Evolutionary conservation across 768 basidiomycete genomes (phyloP).

Genomic region (Crucibulum laeve): DNA sequence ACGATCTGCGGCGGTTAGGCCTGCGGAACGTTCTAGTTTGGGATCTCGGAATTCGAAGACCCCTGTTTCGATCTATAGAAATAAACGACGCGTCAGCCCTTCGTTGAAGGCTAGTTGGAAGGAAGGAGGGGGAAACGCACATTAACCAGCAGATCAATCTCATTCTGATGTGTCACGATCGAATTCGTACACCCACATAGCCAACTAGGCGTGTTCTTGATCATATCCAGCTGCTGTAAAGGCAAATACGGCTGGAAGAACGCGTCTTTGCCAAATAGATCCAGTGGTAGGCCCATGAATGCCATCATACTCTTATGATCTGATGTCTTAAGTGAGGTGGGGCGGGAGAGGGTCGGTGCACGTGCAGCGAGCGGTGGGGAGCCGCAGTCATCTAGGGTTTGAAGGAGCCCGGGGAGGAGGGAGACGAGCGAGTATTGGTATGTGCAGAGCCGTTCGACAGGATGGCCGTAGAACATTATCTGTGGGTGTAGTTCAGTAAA

Average conservation of each 20-base stretch:
- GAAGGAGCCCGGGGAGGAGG: constrained; percentile 84
- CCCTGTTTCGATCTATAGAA: constrained; percentile 84
- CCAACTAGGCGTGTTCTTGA: constrained; percentile 78
- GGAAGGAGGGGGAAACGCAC: constrained; percentile 33
- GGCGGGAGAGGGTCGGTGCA: constrained; percentile 51
- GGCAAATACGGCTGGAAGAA: constrained; percentile 99
- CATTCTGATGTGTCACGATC: constrained; percentile 90
- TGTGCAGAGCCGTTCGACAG: constrained; percentile 93
- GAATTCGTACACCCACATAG: constrained; percentile 94
- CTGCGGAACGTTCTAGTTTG: constrained; percentile 70
- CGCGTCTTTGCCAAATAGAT: constrained; percentile 92
- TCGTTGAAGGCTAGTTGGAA: constrained; percentile 1
- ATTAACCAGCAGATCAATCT: constrained; percentile 88
- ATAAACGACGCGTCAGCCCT: background rate
- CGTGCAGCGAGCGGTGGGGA: constrained; percentile 76
- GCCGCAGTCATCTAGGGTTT: constrained; percentile 88
- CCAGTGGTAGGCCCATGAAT: constrained; percentile 90
- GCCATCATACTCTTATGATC: constrained; percentile 89
- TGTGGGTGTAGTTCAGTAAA: constrained; percentile 21
- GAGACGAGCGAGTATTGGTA: constrained; percentile 98
- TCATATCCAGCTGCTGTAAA: constrained; percentile 88
- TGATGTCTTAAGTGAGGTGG: constrained; percentile 81
- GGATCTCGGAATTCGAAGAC: constrained; percentile 84
- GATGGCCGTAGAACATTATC: constrained; percentile 97
- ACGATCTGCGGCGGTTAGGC: constrained; percentile 86